Evolutionary conservation across 495 filamentous ascomycete genomes (phyloP).

Genomic region (Corynascus novoguineensis): DNA sequence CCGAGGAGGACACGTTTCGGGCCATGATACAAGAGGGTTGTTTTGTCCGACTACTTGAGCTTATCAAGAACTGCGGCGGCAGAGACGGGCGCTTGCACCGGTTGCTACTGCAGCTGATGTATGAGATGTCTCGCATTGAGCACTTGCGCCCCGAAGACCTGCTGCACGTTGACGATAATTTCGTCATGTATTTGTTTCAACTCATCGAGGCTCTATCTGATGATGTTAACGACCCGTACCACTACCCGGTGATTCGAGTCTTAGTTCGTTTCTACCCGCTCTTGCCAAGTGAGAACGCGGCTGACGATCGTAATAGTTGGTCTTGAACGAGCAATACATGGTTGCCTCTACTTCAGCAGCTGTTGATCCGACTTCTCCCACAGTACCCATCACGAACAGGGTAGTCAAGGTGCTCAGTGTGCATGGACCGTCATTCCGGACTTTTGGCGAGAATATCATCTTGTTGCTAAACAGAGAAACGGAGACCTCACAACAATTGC

Average conservation of each 20-base stretch:
- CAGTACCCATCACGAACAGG: constrained; percentile 71
- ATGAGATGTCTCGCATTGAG: constrained; percentile 96
- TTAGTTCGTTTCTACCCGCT: constrained; percentile 51
- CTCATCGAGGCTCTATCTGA: constrained; percentile 86
- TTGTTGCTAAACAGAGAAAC: constrained; percentile 92
- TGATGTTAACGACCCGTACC: constrained; percentile 90
- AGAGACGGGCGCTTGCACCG: constrained; percentile 70
- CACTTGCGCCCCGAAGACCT: constrained; percentile 71
- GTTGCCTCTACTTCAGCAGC: constrained; percentile 58
- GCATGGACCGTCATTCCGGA: constrained; percentile 75
- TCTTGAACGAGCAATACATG: constrained; percentile 98
- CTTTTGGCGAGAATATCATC: constrained; percentile 97
- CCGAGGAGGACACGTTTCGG: constrained; percentile 71
- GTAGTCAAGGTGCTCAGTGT: constrained; percentile 83
- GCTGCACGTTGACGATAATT: constrained; percentile 74
- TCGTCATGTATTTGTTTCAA: constrained; percentile 76
- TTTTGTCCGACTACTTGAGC: constrained; percentile 76
- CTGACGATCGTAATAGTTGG: constrained; percentile 54
- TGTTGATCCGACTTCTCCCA: constrained; percentile 44
- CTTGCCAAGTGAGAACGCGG: neutral
- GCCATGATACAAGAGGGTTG: constrained; percentile 81
- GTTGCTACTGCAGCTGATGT: constrained; percentile 79
- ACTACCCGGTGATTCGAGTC: constrained; percentile 91
- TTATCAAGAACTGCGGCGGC: constrained; percentile 60
- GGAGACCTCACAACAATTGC: constrained; percentile 84